These are phyloP conservation scores for Uronychia binucleata DNA, from an alignment of 73 alveolate genomes.

Conservation along the genomic window DNA sequence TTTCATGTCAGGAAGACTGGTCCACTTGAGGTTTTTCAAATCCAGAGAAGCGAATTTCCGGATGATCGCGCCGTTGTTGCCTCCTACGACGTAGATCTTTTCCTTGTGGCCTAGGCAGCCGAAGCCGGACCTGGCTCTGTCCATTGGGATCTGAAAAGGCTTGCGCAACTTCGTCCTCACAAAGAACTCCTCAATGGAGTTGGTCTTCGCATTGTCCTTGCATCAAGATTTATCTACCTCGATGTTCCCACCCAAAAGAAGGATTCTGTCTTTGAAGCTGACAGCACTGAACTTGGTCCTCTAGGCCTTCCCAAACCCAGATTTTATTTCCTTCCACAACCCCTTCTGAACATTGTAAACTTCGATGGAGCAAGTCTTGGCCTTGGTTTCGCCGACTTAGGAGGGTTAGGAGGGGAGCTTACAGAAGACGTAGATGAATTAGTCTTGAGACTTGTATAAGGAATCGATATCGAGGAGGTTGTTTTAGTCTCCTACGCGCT, in stretches of 20 bases:
- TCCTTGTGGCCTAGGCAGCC: slow-evolving; percentile 47
- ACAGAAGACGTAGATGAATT: slow-evolving; percentile 37
- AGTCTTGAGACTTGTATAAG: slow-evolving; percentile 9
- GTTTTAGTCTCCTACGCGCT: background rate
- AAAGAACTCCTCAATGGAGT: slow-evolving; percentile 48
- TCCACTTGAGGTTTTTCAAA: slow-evolving; percentile 68
- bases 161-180: slow-evolving; percentile 25
- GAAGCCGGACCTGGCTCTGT: slow-evolving; percentile 63
- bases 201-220: slow-evolving; percentile 16
- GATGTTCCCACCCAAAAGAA: slow-evolving; percentile 79
- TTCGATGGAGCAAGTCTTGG: slow-evolving; percentile 8
- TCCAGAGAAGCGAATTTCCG: slow-evolving; percentile 67
- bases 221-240: slow-evolving; percentile 33
- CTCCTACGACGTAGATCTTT: slow-evolving; percentile 58
- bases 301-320: slow-evolving; percentile 25
- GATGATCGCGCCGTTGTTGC: slow-evolving; percentile 63
- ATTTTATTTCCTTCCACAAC: slow-evolving; percentile 31
- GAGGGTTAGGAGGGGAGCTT: slow-evolving; percentile 17
- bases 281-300: slow-evolving; percentile 45
- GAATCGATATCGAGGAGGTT: background rate
- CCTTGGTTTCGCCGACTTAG: slow-evolving; percentile 1
- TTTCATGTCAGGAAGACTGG: slow-evolving; percentile 70
- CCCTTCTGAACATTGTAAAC: slow-evolving; percentile 42
- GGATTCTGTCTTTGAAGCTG: slow-evolving; percentile 27
- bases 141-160: slow-evolving; percentile 25